Evolutionary conservation across 2,329 filamentous ascomycete species (phyloP).

Genomic region (Monilinia aucupariae): DNA sequence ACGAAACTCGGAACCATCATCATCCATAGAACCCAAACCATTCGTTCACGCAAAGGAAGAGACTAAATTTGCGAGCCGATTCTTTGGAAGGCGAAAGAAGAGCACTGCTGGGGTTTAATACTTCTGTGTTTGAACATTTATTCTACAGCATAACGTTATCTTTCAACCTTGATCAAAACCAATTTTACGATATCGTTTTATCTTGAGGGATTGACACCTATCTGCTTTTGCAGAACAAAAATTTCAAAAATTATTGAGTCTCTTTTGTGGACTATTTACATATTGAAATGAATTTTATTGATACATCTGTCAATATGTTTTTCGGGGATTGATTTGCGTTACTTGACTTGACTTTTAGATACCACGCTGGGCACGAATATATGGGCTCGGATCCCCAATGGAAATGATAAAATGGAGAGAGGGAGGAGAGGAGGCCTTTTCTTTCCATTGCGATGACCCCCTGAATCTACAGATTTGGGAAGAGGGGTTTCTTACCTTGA

Average conservation of each 20-base stretch:
- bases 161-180: background rate
- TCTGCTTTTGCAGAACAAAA: background rate
- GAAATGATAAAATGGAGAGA: background rate
- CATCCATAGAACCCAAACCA: constrained; percentile 1
- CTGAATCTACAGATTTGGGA: background rate
- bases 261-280: background rate
- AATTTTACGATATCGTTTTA: background rate
- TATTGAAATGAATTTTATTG: background rate
- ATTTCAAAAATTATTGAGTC: background rate
- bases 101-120: constrained; percentile 5
- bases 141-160: background rate
- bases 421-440: background rate
- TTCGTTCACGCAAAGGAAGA: constrained; percentile 15
- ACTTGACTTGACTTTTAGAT: background rate
- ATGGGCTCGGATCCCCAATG: background rate
- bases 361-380: background rate
- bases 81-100: constrained; percentile 17
- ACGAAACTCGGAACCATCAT: constrained; percentile 28
- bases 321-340: background rate
- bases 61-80: constrained; percentile 14
- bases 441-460: background rate
- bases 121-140: background rate
- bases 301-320: background rate
- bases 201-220: background rate
- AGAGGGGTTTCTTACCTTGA: background rate